These are phyloP conservation scores for Camellia sinensis DNA, from an alignment of 148 eudicot species.

Conservation along the genomic window DNA sequence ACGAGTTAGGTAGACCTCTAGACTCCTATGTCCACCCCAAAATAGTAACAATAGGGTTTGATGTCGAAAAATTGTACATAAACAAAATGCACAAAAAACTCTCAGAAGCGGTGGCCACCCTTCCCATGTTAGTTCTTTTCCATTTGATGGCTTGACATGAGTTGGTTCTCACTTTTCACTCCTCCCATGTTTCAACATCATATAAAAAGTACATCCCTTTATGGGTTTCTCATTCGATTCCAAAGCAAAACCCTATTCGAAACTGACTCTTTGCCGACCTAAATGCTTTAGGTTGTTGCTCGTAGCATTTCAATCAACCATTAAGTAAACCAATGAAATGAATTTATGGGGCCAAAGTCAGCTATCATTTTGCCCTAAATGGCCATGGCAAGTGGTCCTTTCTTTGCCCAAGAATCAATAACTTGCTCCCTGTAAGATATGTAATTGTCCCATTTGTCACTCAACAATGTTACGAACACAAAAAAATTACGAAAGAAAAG, in stretches of 20 bases:
- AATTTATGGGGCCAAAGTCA: neutral
- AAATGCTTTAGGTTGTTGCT: neutral
- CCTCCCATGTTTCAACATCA: neutral
- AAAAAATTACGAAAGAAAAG: too few relatives aligned
- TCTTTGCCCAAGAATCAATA: neutral
- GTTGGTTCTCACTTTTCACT: neutral
- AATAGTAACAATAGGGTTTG: too few relatives aligned
- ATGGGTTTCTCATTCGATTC: neutral
- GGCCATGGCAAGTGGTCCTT: neutral
- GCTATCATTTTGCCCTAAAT: neutral
- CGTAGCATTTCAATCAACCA: too few relatives aligned
- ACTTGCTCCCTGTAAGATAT: neutral
- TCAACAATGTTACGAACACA: neutral
- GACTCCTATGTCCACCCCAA: too few relatives aligned
- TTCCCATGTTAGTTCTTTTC: too few relatives aligned
- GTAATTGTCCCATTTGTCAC: neutral
- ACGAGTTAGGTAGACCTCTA: too few relatives aligned
- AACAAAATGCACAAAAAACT: too few relatives aligned
- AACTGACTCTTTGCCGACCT: neutral
- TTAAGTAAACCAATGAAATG: too few relatives aligned
- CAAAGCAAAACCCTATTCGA: neutral
- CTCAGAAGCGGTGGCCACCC: too few relatives aligned
- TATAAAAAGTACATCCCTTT: too few relatives aligned
- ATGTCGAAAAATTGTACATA: too few relatives aligned
- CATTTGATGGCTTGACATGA: neutral